Conservation (phyloP, 169 alveolate genomes). For the Plasmodium knowlesi region DNA sequence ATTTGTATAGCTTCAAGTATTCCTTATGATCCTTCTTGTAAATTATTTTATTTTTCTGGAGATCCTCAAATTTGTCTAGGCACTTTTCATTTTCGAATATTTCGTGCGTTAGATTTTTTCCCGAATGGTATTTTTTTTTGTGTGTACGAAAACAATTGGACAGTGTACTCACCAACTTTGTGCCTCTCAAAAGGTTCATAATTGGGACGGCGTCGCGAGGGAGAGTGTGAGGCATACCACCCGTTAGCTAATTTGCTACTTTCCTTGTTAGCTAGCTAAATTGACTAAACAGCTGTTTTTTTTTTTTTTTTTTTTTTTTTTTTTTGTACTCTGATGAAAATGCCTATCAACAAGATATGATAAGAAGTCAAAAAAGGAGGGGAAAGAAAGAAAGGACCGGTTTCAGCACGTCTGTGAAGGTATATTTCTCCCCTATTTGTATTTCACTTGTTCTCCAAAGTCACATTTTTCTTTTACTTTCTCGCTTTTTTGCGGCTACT, state of each 20-base stretch:
- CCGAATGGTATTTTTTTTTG: conserved; percentile 6
- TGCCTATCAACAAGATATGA: not conserved
- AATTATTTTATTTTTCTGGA: conserved; percentile 28
- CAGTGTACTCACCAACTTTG: not conserved
- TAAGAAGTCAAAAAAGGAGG: not conserved
- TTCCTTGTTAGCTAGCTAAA: not conserved
- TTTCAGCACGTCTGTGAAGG: not conserved
- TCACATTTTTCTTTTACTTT: not conserved
- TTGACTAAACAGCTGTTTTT: not conserved
- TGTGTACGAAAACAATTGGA: not conserved
- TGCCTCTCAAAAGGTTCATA: conserved; percentile 5
- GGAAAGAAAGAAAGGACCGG: not conserved
- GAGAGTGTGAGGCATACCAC: not conserved
- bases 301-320: conserved; percentile 17
- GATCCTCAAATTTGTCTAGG: conserved; percentile 53
- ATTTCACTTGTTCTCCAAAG: not conserved
- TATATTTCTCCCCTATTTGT: not conserved
- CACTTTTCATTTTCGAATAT: conserved; percentile 57
- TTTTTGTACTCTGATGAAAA: not conserved
- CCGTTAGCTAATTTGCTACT: not conserved
- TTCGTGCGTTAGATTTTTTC: not conserved
- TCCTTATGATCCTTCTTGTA: conserved; percentile 53
- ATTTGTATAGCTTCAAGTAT: conserved; percentile 22
- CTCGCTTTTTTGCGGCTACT: not conserved
- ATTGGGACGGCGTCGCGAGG: not conserved